Base-by-base conservation (phyloP, 768 basidiomycete genomes). In the Boletus patriciae region DNA sequence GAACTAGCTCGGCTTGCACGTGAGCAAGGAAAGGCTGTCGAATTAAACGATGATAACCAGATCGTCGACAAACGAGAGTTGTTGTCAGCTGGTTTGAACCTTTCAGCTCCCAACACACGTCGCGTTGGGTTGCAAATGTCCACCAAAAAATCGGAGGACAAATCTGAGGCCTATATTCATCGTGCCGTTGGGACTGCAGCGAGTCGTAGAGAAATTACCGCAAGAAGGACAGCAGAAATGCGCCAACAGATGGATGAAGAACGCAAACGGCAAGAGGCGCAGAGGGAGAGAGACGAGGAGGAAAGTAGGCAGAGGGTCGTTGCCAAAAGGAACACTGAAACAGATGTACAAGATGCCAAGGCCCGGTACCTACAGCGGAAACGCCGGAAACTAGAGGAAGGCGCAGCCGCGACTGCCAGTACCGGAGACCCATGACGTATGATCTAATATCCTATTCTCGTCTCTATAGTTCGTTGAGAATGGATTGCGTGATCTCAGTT, bases 11-110 rank as follows among this genome's bases (percentile, higher is more conserved):
- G 72, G 43, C 64, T 81, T 43, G 92, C 93, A 16, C 78, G 79
- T 62, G 83, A 80, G 55, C 80, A 88, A 66, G 95, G 94, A 23
- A 90, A 90, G 70, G 80, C 85, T 12, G 87, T 99, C 34, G 96
- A 98, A 72, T 76, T 98, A 34, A 98, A 98, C 71, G 96, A 98
- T 71, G 95, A 98, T 64, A 95, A 94, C 64, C 92, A 95, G 70
- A 94, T 98, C 45, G 88, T 99, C 46, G 97, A 99, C 76, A 94
- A 95, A 68, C 87, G 95, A 54, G 92, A 95, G 50, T 77, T 99
- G 9, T 78, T 98, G 44, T 84, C 88, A 21, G 95, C 96, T 6
- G 97, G 97, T 3, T 76, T 99, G 54, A 99, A 99, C 69, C 80
- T 98, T 44, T 85, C 91, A 34, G 83, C 90, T 57, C 84, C 88